These are phyloP conservation scores for Furcasterigmium sp. DNA, from an alignment of 2,329 filamentous ascomycete species.

Conservation along the genomic window DNA sequence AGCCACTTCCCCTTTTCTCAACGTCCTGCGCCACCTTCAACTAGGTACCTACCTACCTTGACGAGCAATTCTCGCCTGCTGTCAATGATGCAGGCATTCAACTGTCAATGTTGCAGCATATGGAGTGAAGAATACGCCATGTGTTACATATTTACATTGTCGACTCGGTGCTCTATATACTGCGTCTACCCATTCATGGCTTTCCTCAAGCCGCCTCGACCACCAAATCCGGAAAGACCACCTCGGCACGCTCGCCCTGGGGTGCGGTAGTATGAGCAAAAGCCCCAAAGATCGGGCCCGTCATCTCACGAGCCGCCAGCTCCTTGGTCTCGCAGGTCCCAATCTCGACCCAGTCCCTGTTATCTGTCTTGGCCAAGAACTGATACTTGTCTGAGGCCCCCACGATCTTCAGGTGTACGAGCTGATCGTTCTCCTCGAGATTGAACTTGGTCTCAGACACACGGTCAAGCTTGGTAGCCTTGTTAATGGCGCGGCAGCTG, in stretches of 20 bases:
- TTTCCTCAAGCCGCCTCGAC: neutral
- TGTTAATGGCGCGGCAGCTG: neutral
- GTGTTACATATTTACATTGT: too few relatives aligned
- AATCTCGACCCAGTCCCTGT: neutral
- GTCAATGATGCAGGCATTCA: too few relatives aligned
- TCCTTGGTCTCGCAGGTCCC: neutral
- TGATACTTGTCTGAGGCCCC: neutral
- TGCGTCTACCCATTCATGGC: too few relatives aligned
- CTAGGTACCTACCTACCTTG: too few relatives aligned
- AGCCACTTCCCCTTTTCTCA: too few relatives aligned
- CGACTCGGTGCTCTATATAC: too few relatives aligned
- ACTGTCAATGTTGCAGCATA: too few relatives aligned
- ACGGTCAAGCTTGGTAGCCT: neutral
- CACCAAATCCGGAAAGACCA: neutral
- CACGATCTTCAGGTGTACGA: neutral
- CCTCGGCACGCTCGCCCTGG: neutral
- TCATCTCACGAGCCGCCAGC: neutral
- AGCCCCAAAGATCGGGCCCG: neutral
- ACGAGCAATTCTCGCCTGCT: too few relatives aligned
- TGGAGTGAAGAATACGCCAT: too few relatives aligned
- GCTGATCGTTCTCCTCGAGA: neutral
- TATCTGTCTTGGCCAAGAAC: neutral
- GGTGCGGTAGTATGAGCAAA: neutral
- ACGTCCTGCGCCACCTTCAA: too few relatives aligned
- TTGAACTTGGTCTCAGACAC: neutral